A percentile compares a stretch with the other conserved stretches of the same genome.
Evolutionary conservation across 2,329 filamentous ascomycete species (phyloP).

Genomic region (Graphiopsis chlorocephala): DNA sequence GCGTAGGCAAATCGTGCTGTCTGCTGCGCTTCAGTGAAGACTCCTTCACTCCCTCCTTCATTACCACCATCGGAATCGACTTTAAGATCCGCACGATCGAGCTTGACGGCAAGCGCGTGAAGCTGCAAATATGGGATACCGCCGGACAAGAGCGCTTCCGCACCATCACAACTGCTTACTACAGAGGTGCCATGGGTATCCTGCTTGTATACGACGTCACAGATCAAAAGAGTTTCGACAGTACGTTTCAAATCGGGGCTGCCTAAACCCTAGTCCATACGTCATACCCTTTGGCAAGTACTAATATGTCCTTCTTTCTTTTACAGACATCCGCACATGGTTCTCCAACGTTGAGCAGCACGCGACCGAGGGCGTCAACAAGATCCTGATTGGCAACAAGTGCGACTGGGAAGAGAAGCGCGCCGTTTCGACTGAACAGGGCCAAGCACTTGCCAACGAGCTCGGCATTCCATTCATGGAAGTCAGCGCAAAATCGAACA

Average conservation of each 20-base stretch:
- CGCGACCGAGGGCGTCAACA: slow-evolving; percentile 97
- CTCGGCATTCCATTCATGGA: slow-evolving; percentile 97
- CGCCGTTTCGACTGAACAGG: slow-evolving; percentile 86
- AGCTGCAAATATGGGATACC: slow-evolving; percentile 99
- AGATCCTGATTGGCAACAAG: slow-evolving; percentile 99
- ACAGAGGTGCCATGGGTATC: slow-evolving; percentile 97
- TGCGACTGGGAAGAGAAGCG: slow-evolving; percentile 99
- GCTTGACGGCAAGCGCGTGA: slow-evolving; percentile 96
- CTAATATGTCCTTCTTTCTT: neutral
- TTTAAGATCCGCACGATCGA: slow-evolving; percentile 99
- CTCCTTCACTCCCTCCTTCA: slow-evolving; percentile 95
- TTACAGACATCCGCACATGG: slow-evolving; percentile 93
- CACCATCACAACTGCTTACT: slow-evolving; percentile 98
- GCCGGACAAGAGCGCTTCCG: slow-evolving; percentile 97
- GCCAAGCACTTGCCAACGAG: slow-evolving; percentile 90
- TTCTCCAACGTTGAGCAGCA: slow-evolving; percentile 99
- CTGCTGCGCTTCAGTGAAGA: slow-evolving; percentile 95
- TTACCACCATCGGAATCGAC: slow-evolving; percentile 98
- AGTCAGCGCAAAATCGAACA: slow-evolving; percentile 97
- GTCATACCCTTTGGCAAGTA: neutral
- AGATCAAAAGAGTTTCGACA: slow-evolving; percentile 92
- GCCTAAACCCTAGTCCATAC: slow-evolving; percentile 2
- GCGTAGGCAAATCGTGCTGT: slow-evolving; percentile 96
- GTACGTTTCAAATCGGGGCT: slow-evolving; percentile 54
- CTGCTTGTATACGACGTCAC: slow-evolving; percentile 98